Evolutionary conservation across 2,329 filamentous ascomycete species (phyloP), one percentile per base, ranked within the genome.

Genomic region (Daldinia sp.): DNA sequence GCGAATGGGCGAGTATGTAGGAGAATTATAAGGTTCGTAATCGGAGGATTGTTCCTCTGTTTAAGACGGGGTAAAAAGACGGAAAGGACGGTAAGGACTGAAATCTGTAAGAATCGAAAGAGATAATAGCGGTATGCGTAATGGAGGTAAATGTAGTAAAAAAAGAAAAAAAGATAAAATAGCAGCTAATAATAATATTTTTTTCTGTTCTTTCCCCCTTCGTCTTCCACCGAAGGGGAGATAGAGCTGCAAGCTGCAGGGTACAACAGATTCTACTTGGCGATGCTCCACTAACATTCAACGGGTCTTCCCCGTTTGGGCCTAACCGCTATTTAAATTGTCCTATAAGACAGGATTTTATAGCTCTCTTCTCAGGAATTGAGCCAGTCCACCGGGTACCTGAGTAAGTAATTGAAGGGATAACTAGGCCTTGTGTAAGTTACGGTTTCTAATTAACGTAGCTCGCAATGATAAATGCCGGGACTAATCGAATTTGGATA

Each of bases 291-390:
- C 62, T 37, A 9, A 25, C 27, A 49, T 57, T 32, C 53, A 52
- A 61, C 58, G 56, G 55, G 19, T 50, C 17, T 62, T 57, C 52
- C 62, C 57, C 27, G 48, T 66, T 63, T 60, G 35, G 58, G 56
- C 47, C 53, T 58, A 63, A 63, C 56, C 43, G 57, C 57, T 39
- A 54, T 56, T 53, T 53, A 41, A 41, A 27, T 39, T 39, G 10
- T 39, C 25, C 29, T 43, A 66, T 58, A 64, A 57, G 57, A 64
- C 45, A 53, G 15, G 32, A 56, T 35, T n/a, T 62, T 58, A 61
- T 64, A 64, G 50, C 19, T n/a, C 35, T 21, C 15, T 27, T 58
- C 35, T 47, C 27, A 58, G 47, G 53, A 50, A 55, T 47, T 39
- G 64, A 62, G 50, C 61, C 54, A 64, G 23, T 39, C 50, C 17